Percentiles rank a stretch among this genome's conserved stretches.
Evolutionary conservation across 2,329 filamentous ascomycete genomes (phyloP).

Genomic region (Thyridium curvatum): DNA sequence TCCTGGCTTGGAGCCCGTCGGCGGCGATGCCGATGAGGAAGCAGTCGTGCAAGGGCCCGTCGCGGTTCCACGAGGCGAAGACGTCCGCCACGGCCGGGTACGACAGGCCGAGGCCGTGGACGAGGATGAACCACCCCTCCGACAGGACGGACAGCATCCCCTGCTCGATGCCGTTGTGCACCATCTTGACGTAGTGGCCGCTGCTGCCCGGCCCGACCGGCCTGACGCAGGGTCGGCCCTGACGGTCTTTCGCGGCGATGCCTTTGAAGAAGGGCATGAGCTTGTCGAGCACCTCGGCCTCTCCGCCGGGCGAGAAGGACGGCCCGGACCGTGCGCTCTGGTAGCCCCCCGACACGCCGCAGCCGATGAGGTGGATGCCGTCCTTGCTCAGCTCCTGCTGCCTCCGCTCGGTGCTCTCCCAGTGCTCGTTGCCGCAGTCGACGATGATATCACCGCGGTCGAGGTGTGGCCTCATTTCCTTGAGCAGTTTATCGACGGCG

Average conservation of each 20-base stretch:
- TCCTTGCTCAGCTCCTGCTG: constrained; percentile 49
- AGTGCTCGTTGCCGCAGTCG: constrained; percentile 64
- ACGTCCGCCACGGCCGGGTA: constrained; percentile 55
- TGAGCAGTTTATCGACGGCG: constrained; percentile 28
- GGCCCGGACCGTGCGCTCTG: constrained; percentile 60
- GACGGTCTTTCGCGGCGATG: constrained; percentile 55
- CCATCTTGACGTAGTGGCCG: constrained; percentile 71
- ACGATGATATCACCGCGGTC: constrained; percentile 59
- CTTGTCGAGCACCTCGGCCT: constrained; percentile 47
- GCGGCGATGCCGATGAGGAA: constrained; percentile 59
- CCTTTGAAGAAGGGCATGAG: constrained; percentile 55
- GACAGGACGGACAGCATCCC: constrained; percentile 60
- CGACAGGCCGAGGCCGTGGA: constrained; percentile 47
- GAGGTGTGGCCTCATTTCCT: constrained; percentile 36
- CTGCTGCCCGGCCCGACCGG: constrained; percentile 55
- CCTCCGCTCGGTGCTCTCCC: constrained; percentile 55
- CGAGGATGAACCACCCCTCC: constrained; percentile 61
- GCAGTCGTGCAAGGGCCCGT: constrained; percentile 50
- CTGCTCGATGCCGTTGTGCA: constrained; percentile 70
- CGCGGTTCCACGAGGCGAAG: constrained; percentile 53
- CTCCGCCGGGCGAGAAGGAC: constrained; percentile 61
- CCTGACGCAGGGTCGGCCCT: constrained; percentile 53
- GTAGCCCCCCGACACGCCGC: constrained; percentile 64
- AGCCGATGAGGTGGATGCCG: constrained; percentile 60
- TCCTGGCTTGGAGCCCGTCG: constrained; percentile 50